Evolutionary conservation across 164 flowering plant genomes (phyloP).

Genomic region (Hamamelis virginiana): DNA sequence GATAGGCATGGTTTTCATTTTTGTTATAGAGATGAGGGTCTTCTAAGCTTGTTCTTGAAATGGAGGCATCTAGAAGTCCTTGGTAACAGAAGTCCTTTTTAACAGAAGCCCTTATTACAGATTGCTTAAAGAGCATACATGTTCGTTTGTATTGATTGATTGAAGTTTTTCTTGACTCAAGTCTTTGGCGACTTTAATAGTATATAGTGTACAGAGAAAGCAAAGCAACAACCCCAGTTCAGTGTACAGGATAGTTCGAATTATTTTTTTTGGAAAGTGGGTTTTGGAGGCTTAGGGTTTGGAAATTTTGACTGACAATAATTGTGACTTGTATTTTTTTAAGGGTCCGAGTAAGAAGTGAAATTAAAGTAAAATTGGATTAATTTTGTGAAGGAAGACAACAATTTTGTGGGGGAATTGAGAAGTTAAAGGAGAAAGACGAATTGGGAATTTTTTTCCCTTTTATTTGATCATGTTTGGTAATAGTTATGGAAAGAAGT

Average conservation of each 20-base stretch:
- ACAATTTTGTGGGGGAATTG: not conserved
- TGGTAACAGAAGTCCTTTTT: not conserved
- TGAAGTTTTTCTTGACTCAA: not conserved
- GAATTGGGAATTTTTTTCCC: not conserved
- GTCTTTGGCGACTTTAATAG: not conserved
- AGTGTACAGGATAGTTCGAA: constrained; percentile 1
- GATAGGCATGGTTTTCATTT: not conserved
- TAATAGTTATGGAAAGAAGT: constrained; percentile 24
- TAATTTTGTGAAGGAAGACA: not conserved
- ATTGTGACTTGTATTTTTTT: not conserved
- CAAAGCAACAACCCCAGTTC: not conserved
- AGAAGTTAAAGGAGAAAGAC: not conserved
- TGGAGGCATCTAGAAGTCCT: not conserved
- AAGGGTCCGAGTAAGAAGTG: not conserved
- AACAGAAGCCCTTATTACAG: not conserved
- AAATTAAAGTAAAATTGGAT: not conserved
- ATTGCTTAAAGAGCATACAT: not conserved
- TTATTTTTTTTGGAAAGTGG: not conserved
- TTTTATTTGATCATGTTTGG: constrained; percentile 23
- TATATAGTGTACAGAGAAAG: not conserved
- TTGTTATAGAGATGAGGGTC: not conserved
- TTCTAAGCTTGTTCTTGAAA: not conserved
- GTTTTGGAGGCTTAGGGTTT: not conserved
- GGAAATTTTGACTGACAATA: not conserved
- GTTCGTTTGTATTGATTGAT: not conserved